These are phyloP conservation scores for Gymnopilus dilepis DNA, from an alignment of 768 basidiomycete species.

Conservation along the genomic window DNA sequence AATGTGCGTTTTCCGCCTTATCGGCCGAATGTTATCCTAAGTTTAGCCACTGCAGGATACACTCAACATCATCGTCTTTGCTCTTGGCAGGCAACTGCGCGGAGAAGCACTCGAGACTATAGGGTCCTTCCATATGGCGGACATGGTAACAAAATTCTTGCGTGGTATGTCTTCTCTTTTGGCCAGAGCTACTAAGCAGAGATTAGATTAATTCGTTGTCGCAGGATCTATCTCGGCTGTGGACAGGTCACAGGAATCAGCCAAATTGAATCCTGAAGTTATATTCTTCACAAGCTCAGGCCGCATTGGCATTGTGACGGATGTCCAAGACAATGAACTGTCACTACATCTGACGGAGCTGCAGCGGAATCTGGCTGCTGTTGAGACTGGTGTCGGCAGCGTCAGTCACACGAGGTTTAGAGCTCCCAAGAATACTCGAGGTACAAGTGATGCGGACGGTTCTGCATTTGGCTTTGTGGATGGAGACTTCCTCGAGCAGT, in stretches of 20 bases:
- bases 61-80: slow-evolving; percentile 70
- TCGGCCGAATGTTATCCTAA: neutral
- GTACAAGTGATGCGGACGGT: slow-evolving; percentile 61
- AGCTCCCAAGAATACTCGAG: slow-evolving; percentile 61
- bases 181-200: neutral
- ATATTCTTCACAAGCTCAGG: slow-evolving; percentile 82
- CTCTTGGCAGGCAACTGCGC: slow-evolving; percentile 47
- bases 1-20: slow-evolving; percentile 54
- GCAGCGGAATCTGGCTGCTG: slow-evolving; percentile 73
- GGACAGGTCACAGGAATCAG: slow-evolving; percentile 45
- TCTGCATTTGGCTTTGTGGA: slow-evolving; percentile 82
- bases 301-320: slow-evolving; percentile 73
- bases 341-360: slow-evolving; percentile 68
- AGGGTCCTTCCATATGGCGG: slow-evolving; percentile 77
- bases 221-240: slow-evolving; percentile 60
- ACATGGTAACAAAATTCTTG: slow-evolving; percentile 78
- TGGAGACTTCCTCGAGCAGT: slow-evolving; percentile 81
- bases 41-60: slow-evolving; percentile 52
- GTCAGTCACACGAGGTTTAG: slow-evolving; percentile 75
- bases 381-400: slow-evolving; percentile 58
- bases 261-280: slow-evolving; percentile 58
- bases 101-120: slow-evolving; percentile 59
- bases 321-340: slow-evolving; percentile 56
- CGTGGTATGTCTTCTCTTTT: slow-evolving; percentile 48
- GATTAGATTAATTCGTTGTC: slow-evolving; percentile 4